Base-by-base conservation (phyloP, 2,329 filamentous ascomycete genomes). In the Diaporthe citri region DNA sequence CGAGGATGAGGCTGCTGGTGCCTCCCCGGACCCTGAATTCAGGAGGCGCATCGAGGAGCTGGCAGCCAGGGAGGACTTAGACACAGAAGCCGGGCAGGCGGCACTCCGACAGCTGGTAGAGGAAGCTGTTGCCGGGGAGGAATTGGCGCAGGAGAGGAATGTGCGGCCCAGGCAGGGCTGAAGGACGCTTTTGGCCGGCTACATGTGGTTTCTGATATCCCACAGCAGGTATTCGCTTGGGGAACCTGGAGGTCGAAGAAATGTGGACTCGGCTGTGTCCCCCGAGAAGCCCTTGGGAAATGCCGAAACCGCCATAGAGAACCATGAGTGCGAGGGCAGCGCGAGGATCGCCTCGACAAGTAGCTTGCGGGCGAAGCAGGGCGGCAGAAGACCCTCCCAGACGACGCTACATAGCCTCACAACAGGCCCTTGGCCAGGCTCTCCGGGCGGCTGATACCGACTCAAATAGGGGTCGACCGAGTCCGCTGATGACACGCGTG, bases 21-120 rank as follows among this genome's bases (percentile, higher is more conserved):
- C 52, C 28, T 55, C 51, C 74, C 90, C 93, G 12, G 95, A 98
- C 81, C 92, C 94, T 1, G 95, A 96, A 78, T 95, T 99, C 78
- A 91, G 93, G 81, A 88, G 93, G 78, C 90, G 94, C 71, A 98
- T 99, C 81, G 95, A 98, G 80, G 94, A 98, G 83, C 85, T 99
- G 75, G 96, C 97, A 2, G 89, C 93, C 48, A 89, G 95, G 55
- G 92, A 93, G 34, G 95, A 98, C 81, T 97, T 98, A 80, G 88
- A 96, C 79, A 93, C 92, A 7, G 92, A 94, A 72, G 91, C 93
- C 75, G 94, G 94, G 5, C 97, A 99, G 84, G 90, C 89, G 31
- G 92, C 96, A 81, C 84, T 99, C 80, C 90, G 95, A 76, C 89
- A 91, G 78, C 86, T 99, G 76, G 92, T 99, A 8, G 90, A 93